Evolutionary conservation across 257 asterid species (phyloP).

Genomic region (Solanum arcanum): DNA sequence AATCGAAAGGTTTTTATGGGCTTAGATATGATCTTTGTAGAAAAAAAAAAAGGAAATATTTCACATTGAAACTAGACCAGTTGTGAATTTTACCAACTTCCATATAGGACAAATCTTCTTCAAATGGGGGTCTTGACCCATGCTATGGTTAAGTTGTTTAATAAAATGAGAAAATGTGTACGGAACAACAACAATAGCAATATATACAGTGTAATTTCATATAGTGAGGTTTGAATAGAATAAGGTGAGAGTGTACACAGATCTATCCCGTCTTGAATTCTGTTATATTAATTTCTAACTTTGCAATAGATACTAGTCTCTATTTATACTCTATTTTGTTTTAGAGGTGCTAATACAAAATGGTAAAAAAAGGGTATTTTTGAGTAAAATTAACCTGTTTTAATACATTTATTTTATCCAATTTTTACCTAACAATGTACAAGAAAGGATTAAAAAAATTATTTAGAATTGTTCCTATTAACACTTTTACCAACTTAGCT

Average conservation of each 20-base stretch:
- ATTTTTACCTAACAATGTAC: background rate
- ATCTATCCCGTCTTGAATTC: no score
- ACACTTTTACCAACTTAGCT: background rate
- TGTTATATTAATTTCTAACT: background rate
- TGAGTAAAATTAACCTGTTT: background rate
- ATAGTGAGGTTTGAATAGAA: no score
- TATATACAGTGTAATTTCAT: background rate
- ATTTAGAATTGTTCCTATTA: background rate
- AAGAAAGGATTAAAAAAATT: background rate
- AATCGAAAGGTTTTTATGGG: background rate
- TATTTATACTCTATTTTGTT: background rate
- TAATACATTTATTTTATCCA: background rate
- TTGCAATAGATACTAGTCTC: background rate
- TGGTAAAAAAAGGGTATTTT: background rate
- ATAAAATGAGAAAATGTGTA: background rate
- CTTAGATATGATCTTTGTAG: background rate
- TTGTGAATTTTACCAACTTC: background rate
- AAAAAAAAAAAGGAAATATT: background rate
- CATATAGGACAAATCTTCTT: background rate
- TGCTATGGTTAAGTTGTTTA: background rate
- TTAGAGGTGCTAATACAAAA: background rate
- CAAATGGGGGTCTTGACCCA: background rate
- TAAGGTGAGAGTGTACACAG: background rate
- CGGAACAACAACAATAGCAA: background rate
- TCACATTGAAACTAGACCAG: background rate